These are phyloP conservation scores for Wickerhamomyces subpelliculosus DNA, from an alignment of 805 yeast species.

Conservation along the genomic window DNA sequence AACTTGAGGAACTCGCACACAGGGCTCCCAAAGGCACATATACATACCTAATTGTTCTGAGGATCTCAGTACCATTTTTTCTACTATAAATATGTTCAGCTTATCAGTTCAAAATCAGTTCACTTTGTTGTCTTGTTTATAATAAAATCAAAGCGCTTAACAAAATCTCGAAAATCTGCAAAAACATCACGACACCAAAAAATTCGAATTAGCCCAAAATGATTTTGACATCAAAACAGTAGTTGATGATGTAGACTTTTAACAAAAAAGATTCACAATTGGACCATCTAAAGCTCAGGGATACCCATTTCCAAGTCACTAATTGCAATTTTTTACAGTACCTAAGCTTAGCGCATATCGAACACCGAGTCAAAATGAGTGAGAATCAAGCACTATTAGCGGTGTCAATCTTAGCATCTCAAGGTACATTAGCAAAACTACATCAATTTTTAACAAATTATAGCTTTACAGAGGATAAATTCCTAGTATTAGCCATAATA, in stretches of 20 bases:
- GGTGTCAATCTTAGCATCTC: neutral
- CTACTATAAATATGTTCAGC: too few relatives aligned
- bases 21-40: neutral
- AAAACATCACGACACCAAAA: neutral
- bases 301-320: too few relatives aligned
- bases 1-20: neutral
- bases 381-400: neutral
- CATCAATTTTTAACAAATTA: neutral
- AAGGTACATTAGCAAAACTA: neutral
- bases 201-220: neutral
- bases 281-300: too few relatives aligned
- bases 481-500: neutral
- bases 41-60: neutral
- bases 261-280: too few relatives aligned
- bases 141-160: too few relatives aligned
- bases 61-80: neutral
- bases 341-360: too few relatives aligned
- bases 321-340: too few relatives aligned
- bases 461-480: neutral
- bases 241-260: too few relatives aligned
- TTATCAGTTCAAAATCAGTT: too few relatives aligned
- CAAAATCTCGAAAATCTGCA: too few relatives aligned
- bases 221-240: neutral
- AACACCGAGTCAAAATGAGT: neutral
- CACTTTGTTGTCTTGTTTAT: too few relatives aligned